phyloP scores from a whole-genome alignment of 176 grass and related monocot species.

The Otatea glauca region DNA sequence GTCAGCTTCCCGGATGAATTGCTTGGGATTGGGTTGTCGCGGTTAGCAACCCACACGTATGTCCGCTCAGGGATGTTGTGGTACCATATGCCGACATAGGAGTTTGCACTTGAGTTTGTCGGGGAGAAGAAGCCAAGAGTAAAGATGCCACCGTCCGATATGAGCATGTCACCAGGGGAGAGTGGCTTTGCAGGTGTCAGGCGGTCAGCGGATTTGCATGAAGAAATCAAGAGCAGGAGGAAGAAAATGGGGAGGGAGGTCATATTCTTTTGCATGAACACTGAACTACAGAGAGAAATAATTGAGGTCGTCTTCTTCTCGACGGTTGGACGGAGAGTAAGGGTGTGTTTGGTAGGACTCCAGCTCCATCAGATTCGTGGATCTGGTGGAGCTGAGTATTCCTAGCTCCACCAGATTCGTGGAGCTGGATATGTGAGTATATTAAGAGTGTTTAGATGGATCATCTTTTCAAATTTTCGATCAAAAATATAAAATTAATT shows the following conservation, averaged over 20 bases:
- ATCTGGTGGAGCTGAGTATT: no score
- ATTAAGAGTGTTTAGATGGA: no score
- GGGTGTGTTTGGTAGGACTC: no score
- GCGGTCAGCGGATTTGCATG: slow-evolving; percentile 22
- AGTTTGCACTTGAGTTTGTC: background rate
- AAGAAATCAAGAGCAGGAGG: slow-evolving; percentile 1
- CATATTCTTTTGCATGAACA: background rate
- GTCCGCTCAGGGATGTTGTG: background rate
- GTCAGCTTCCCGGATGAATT: background rate
- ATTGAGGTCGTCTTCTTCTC: no score
- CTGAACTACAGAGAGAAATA: no score
- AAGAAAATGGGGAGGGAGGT: background rate
- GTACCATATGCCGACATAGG: slow-evolving; percentile 56
- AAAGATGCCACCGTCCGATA: slow-evolving; percentile 46
- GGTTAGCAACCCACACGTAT: slow-evolving; percentile 56
- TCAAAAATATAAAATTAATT: no score
- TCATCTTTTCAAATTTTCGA: no score
- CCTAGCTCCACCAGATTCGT: no score
- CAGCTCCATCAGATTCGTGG: no score
- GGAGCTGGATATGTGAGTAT: no score
- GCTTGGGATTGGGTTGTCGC: slow-evolving; percentile 25
- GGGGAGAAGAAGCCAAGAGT: slow-evolving; percentile 56
- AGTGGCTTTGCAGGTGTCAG: slow-evolving; percentile 39
- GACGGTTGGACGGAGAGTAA: no score
- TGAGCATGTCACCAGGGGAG: slow-evolving; percentile 3